These are phyloP conservation scores for Psilocybe cyanescens DNA, from an alignment of 768 basidiomycete genomes.

Conservation along the genomic window DNA sequence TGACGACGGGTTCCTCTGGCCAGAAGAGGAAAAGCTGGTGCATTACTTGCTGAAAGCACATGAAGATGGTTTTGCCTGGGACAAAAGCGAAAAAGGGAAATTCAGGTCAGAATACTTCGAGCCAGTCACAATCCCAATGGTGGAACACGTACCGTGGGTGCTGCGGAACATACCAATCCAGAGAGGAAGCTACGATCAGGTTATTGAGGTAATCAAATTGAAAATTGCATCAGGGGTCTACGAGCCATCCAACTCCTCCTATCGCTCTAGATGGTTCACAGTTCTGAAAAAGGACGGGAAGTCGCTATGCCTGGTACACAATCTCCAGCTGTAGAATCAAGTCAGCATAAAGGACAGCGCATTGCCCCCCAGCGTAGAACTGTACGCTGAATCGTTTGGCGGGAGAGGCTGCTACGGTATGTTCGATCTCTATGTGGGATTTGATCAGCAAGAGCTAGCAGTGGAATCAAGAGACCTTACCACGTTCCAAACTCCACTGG, in stretches of 20 bases:
- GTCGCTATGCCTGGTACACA: slow-evolving; percentile 27
- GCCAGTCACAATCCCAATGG: slow-evolving; percentile 23
- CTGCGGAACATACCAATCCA: slow-evolving; percentile 31
- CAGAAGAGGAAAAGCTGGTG: too few relatives aligned
- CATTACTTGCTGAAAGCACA: too few relatives aligned
- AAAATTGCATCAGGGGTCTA: too few relatives aligned
- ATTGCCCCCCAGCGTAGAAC: slow-evolving; percentile 19
- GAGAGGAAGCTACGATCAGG: slow-evolving; percentile 9
- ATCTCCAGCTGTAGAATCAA: slow-evolving; percentile 30
- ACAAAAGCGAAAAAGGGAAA: slow-evolving; percentile 6
- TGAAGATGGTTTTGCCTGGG: too few relatives aligned
- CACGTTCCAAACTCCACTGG: too few relatives aligned
- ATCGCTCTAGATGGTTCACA: too few relatives aligned
- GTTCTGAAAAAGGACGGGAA: slow-evolving; percentile 1
- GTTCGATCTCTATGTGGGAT: slow-evolving; percentile 31
- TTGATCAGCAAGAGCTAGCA: slow-evolving; percentile 24
- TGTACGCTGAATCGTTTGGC: slow-evolving; percentile 5
- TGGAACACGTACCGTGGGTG: slow-evolving; percentile 25
- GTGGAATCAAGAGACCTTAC: neutral
- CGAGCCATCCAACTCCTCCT: too few relatives aligned
- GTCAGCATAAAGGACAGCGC: slow-evolving; percentile 32
- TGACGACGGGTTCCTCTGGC: too few relatives aligned
- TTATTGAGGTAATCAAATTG: too few relatives aligned
- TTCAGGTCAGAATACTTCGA: slow-evolving; percentile 24
- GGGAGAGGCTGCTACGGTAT: slow-evolving; percentile 16